These are phyloP conservation scores for Podospora australis DNA, from an alignment of 495 filamentous ascomycete genomes.

Conservation along the genomic window DNA sequence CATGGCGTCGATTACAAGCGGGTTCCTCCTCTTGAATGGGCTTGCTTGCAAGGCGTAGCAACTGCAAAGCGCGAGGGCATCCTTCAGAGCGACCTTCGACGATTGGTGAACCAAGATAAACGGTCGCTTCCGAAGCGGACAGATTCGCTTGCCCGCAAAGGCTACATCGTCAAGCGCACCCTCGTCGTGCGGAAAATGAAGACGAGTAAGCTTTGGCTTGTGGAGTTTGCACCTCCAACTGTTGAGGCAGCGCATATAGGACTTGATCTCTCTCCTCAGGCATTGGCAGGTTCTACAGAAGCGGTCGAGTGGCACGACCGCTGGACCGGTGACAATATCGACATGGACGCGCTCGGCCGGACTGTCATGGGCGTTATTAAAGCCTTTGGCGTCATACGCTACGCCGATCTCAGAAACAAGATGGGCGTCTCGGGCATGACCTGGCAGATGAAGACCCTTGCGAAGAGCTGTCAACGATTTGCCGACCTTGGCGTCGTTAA, in stretches of 20 bases:
- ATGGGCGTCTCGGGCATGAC: conserved; percentile 50
- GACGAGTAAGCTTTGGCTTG: conserved; percentile 63
- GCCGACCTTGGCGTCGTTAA: conserved; percentile 62
- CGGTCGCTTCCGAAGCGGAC: conserved; percentile 80
- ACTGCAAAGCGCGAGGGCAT: conserved; percentile 63
- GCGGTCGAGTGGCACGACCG: conserved; percentile 39
- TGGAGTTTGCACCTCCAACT: conserved; percentile 47
- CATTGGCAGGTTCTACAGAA: conserved; percentile 34
- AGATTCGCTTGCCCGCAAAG: conserved; percentile 62
- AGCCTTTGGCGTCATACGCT: conserved; percentile 42
- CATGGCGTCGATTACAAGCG: conserved; percentile 69
- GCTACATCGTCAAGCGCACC: conserved; percentile 77
- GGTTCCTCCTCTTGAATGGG: conserved; percentile 62
- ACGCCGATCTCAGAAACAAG: conserved; percentile 56
- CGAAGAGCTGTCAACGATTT: conserved; percentile 61
- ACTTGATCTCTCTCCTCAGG: conserved; percentile 24
- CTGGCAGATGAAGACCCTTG: conserved; percentile 61
- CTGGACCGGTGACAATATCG: conserved; percentile 49
- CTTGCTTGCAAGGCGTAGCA: conserved; percentile 74
- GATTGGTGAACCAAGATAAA: conserved; percentile 77
- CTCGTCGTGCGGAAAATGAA: conserved; percentile 56
- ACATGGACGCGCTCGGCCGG: conserved; percentile 42
- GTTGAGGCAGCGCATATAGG: conserved; percentile 30
- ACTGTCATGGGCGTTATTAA: conserved; percentile 43
- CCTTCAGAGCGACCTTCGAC: conserved; percentile 69